Evolutionary conservation across 208 protist genomes (phyloP), one percentile per base, ranked within the genome.

Genomic region (Trypanosoma cruzi): DNA sequence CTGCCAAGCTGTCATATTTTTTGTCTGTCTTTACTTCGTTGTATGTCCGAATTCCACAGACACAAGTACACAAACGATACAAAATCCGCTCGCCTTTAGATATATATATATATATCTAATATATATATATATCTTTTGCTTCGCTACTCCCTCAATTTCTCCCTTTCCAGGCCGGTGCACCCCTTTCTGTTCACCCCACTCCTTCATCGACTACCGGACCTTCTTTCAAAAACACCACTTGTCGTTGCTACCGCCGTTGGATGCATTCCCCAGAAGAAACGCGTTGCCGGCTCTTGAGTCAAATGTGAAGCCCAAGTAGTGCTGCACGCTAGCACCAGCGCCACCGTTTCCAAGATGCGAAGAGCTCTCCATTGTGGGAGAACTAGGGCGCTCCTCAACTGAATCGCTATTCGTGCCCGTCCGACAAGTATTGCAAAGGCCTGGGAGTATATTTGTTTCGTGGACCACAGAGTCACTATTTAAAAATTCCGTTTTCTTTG

Each of bases 281-380:
- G 63, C 18, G 49, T 37, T 16, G 16, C 71, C 44, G 13, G 29
- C 65, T 11, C 37, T 16, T 20, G 40, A 37, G 29, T 77, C 57
- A 26, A 62, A 77, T 32, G 71, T 71, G 48, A 77, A 77, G 4
- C 64, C 71, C 34, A 77, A 42, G 36, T 70, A 77, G 52, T 77
- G 71, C n/a, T 67, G 71, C 46, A 49, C 40, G 3, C 49, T 28
- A 34, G n/a, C n/a, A n/a, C n/a, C n/a, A n/a, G n/a, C n/a, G n/a
- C 52, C 32, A 24, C 59, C 55, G 46, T 32, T 14, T 26, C 40
- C 24, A 22, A 40, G 8, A 56, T 4, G 36, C 24, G 40, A 18
- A 44, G 59, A 34, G 31, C 40, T 28, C 36, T 28, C 57, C 28
- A 24, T 14, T 26, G 48, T 52, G 24, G 48, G 20, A 52, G n/a